These are phyloP conservation scores for Dactylorhiza incarnata DNA, from an alignment of 106 monocot species.

Conservation along the genomic window DNA sequence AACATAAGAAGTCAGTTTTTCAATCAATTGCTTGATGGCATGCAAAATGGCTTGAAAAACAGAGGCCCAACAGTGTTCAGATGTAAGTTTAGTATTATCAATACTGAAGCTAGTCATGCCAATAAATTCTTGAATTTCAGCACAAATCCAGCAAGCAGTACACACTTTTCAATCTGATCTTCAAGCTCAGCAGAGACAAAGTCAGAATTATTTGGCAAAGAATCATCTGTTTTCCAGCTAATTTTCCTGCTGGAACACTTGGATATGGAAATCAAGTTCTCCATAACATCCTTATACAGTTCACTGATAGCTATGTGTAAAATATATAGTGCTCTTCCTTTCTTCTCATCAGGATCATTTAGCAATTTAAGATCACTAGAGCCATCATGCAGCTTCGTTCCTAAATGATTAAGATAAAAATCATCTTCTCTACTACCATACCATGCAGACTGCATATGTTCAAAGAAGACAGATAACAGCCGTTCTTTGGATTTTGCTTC, in stretches of 20 bases:
- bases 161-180: slow-evolving; percentile 87
- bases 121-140: slow-evolving; percentile 52
- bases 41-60: slow-evolving; percentile 44
- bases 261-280: slow-evolving; percentile 36
- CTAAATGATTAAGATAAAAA: slow-evolving; percentile 8
- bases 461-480: slow-evolving; percentile 51
- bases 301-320: slow-evolving; percentile 38
- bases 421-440: slow-evolving; percentile 39
- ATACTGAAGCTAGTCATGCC: slow-evolving; percentile 13
- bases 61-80: slow-evolving; percentile 52
- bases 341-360: slow-evolving; percentile 38
- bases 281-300: slow-evolving; percentile 46
- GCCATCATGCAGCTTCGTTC: slow-evolving; percentile 19
- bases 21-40: slow-evolving; percentile 43
- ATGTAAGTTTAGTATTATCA: slow-evolving; percentile 16
- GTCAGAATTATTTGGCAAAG: slow-evolving; percentile 22
- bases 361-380: slow-evolving; percentile 21
- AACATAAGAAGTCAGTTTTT: slow-evolving; percentile 53
- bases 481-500: slow-evolving; percentile 67
- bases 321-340: slow-evolving; percentile 25
- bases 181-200: slow-evolving; percentile 37
- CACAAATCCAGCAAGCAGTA: slow-evolving; percentile 45
- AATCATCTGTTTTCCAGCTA: slow-evolving; percentile 28
- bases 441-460: slow-evolving; percentile 55
- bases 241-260: slow-evolving; percentile 18